A percentile compares a stretch with the other conserved stretches of the same genome.
phyloP scores from a whole-genome alignment of 441 rosid genomes.

The Eutrema salsugineum region DNA sequence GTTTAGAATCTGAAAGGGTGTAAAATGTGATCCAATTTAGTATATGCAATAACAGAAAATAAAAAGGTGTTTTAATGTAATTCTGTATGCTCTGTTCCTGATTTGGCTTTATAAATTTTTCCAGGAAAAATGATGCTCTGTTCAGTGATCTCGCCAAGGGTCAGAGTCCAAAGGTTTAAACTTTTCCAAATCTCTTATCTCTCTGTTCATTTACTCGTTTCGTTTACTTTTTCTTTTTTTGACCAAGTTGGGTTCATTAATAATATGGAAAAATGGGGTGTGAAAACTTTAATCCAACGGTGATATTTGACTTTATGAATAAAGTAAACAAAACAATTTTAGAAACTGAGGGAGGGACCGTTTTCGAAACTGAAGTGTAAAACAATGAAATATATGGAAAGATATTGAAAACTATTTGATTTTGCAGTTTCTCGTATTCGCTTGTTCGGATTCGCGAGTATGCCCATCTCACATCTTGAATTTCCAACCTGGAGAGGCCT shows the following conservation, averaged over 20 bases:
- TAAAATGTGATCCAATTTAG: neutral
- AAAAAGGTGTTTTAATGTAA: neutral
- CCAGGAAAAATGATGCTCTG: constrained; percentile 61
- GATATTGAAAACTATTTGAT: neutral
- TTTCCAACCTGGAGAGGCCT: constrained; percentile 96
- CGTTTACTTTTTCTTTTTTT: neutral
- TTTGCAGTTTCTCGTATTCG: constrained; percentile 91
- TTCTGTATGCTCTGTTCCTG: neutral
- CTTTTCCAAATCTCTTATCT: neutral
- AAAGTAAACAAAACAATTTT: neutral
- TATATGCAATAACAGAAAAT: neutral
- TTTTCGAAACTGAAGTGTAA: neutral
- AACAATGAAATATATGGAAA: neutral
- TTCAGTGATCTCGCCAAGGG: constrained; percentile 62
- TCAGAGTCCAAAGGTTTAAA: constrained; percentile 81
- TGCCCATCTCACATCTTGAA: constrained; percentile 91
- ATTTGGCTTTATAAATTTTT: neutral
- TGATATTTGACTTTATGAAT: constrained; percentile 20
- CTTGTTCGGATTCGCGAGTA: constrained; percentile 97
- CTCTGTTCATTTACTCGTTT: neutral
- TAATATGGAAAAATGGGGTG: neutral
- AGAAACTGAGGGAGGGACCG: neutral
- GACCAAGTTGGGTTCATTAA: neutral
- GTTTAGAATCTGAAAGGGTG: neutral
- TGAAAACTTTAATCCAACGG: constrained; percentile 1